Percentiles rank a stretch among this genome's conserved stretches.
Evolutionary conservation across 2,329 filamentous ascomycete genomes (phyloP).

Genomic region (Trichoderma lentiforme): DNA sequence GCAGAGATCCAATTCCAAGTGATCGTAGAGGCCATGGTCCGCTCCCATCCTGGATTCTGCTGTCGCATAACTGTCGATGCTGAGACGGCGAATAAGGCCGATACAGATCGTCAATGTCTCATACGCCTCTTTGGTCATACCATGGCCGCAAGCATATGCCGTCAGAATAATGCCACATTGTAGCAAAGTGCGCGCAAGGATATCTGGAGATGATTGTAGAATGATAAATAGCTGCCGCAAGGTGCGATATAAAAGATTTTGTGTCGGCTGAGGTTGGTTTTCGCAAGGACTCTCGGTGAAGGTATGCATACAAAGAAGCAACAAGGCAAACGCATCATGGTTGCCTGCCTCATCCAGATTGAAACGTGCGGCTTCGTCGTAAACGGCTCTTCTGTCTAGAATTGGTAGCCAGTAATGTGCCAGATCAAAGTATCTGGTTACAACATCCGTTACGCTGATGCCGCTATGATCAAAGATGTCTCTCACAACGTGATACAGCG

Average conservation of each 20-base stretch:
- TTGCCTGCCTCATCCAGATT: not conserved
- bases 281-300: not conserved
- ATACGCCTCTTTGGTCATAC: not conserved
- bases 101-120: constrained; percentile 1
- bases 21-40: not conserved
- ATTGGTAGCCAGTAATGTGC: not conserved
- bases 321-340: not conserved
- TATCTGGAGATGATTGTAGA: not conserved
- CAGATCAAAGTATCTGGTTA: not conserved
- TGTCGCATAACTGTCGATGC: not conserved
- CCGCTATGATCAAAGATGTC: not conserved
- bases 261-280: not conserved
- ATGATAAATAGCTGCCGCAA: not conserved
- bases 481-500: not conserved
- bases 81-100: not conserved
- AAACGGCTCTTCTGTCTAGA: not conserved
- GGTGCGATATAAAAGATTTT: not conserved
- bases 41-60: not conserved
- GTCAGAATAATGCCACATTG: not conserved
- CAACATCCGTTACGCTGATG: not conserved
- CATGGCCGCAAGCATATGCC: not conserved
- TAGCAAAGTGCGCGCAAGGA: not conserved
- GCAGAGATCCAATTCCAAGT: not conserved
- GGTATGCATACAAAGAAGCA: constrained; percentile 3
- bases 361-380: not conserved